A percentile compares a stretch with the other conserved stretches of the same genome.
Evolutionary conservation across 1,284 basidiomycete species (phyloP).

Genomic region (Ceratobasidium sp.): DNA sequence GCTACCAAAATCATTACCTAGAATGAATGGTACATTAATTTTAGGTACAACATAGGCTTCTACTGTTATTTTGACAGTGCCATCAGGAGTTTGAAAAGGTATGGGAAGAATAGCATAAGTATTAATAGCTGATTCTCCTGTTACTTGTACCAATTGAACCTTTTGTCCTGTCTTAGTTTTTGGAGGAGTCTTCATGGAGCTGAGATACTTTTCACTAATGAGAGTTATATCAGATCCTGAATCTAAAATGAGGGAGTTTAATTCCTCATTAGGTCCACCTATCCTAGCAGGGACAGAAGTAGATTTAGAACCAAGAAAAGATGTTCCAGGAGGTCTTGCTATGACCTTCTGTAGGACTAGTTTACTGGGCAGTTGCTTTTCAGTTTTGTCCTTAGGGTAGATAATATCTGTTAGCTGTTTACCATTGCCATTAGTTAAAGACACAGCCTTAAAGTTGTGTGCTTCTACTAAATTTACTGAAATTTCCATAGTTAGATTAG

Average conservation of each 20-base stretch:
- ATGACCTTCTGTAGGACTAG: conserved; percentile 45
- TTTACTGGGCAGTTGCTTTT: conserved; percentile 22
- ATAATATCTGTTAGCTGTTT: not conserved
- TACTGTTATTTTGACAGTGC: conserved; percentile 47
- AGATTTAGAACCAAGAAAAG: conserved; percentile 40
- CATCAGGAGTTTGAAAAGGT: conserved; percentile 46
- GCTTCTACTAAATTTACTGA: not conserved
- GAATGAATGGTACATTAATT: conserved; percentile 47
- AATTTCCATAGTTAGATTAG: not conserved
- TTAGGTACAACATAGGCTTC: conserved; percentile 49
- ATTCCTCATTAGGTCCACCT: not conserved
- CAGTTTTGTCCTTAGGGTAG: not conserved
- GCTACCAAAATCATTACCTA: conserved; percentile 50
- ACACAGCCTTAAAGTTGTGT: not conserved
- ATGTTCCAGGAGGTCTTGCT: conserved; percentile 49
- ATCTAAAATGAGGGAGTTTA: conserved; percentile 28
- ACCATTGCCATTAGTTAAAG: not conserved
- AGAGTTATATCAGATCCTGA: conserved; percentile 44
- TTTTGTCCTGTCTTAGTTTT: conserved; percentile 42
- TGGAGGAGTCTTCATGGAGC: conserved; percentile 23
- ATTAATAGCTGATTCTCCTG: conserved; percentile 47
- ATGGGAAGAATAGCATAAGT: conserved; percentile 48
- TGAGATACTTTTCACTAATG: conserved; percentile 21
- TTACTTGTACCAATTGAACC: conserved; percentile 45
- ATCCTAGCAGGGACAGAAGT: conserved; percentile 9